A percentile compares a stretch with the other conserved stretches of the same genome.
Conservation (phyloP, 2,329 filamentous ascomycete genomes). For the Aspergillus sp. region DNA sequence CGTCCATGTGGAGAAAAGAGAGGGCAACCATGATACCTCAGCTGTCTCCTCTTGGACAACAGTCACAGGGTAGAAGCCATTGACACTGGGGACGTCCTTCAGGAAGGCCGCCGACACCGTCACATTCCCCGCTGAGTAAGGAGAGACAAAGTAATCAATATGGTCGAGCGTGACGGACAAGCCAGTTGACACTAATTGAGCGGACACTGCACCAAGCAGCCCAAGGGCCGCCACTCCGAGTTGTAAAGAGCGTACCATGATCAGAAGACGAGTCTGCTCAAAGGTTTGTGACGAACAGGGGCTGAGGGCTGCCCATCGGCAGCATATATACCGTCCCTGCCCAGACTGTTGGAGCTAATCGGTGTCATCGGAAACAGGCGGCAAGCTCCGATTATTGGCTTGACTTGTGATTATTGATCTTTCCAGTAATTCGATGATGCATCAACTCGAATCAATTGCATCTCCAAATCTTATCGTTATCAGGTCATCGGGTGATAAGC, state of each 20-base stretch:
- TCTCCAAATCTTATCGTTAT: neutral
- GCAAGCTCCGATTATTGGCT: neutral
- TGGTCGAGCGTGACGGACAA: constrained; percentile 3
- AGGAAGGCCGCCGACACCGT: neutral
- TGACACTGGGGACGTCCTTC: neutral
- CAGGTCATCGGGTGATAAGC: neutral
- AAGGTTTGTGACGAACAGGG: neutral
- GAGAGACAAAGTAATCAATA: constrained; percentile 5
- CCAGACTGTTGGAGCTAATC: too few relatives aligned
- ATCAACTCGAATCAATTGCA: neutral
- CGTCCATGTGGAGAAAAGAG: neutral
- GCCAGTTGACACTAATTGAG: constrained; percentile 1
- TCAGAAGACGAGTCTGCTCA: neutral
- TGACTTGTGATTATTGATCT: neutral
- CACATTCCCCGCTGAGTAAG: constrained; percentile 1
- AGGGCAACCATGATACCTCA: neutral
- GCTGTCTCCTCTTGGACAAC: neutral
- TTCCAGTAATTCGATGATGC: neutral
- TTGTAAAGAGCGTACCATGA: neutral
- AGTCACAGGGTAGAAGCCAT: constrained; percentile 1
- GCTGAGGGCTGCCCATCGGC: neutral
- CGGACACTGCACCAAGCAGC: neutral
- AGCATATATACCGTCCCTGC: neutral
- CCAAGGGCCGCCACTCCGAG: neutral
- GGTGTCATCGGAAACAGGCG: neutral